Evolutionary conservation across 1,284 basidiomycete genomes (phyloP).

Genomic region (Trichosporon coremiiforme): DNA sequence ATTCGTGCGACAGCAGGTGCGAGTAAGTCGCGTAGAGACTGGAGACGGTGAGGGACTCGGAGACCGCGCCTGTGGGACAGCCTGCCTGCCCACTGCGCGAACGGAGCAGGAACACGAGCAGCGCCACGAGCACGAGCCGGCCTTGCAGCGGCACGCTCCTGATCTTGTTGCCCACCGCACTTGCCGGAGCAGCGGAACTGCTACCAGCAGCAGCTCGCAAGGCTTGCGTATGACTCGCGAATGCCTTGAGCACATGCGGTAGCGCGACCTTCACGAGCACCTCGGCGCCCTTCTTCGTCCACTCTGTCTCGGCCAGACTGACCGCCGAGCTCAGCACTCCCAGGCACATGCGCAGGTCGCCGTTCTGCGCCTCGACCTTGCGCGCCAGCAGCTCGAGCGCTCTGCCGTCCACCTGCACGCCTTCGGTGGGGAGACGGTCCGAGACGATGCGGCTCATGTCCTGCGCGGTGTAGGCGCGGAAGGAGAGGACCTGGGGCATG

Average conservation of each 20-base stretch:
- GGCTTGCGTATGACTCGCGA: constrained; percentile 50
- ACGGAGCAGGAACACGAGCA: constrained; percentile 46
- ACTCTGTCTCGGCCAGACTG: constrained; percentile 53
- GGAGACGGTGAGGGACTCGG: constrained; percentile 30
- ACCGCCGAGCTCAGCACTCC: constrained; percentile 53
- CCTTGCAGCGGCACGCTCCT: constrained; percentile 53
- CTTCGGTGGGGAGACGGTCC: constrained; percentile 40
- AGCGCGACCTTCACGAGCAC: constrained; percentile 46
- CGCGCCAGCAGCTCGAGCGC: constrained; percentile 53
- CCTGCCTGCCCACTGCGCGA: constrained; percentile 42
- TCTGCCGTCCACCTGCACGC: constrained; percentile 48
- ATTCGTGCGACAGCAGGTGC: constrained; percentile 43
- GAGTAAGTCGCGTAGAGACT: constrained; percentile 53
- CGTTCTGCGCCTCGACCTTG: constrained; percentile 57
- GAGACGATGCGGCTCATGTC: constrained; percentile 55
- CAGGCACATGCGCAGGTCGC: constrained; percentile 57
- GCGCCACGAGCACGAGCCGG: constrained; percentile 53
- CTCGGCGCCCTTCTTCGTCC: constrained; percentile 46
- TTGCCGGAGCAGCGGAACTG: constrained; percentile 25
- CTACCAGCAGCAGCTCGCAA: constrained; percentile 51
- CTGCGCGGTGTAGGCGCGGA: constrained; percentile 50
- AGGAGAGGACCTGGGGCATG: constrained; percentile 50
- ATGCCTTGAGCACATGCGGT: constrained; percentile 51
- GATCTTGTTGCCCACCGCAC: constrained; percentile 47
- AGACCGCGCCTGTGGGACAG: constrained; percentile 32